phyloP scores from a whole-genome alignment of 1,284 basidiomycete genomes.

The Polyporus tsugae region DNA sequence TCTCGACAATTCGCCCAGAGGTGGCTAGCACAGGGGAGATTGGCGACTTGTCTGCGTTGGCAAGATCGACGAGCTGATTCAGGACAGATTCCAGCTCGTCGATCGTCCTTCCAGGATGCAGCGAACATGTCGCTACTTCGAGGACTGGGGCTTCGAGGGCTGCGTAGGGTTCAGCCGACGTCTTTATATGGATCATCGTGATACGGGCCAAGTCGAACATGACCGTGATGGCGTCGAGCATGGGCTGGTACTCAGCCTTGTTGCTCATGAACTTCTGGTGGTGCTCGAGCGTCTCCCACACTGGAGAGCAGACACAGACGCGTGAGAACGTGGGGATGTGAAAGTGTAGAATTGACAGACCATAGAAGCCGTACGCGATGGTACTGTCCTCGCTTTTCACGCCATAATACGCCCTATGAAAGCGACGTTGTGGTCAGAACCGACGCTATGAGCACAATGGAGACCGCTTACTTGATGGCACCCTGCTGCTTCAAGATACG shows the following conservation, averaged over 20 bases:
- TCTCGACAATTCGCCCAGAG: conserved; percentile 5
- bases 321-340: neutral
- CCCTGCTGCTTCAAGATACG: conserved; percentile 33
- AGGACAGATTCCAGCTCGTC: conserved; percentile 3
- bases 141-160: conserved; percentile 32
- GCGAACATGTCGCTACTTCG: conserved; percentile 31
- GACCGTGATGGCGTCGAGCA: conserved; percentile 13
- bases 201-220: conserved; percentile 18
- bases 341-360: conserved; percentile 12
- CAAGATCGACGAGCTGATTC: neutral
- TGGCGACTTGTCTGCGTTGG: conserved; percentile 7
- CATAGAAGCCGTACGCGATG: conserved; percentile 30
- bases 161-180: conserved; percentile 30
- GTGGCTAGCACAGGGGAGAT: conserved; percentile 5
- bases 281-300: conserved; percentile 24
- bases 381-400: conserved; percentile 33
- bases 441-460: neutral
- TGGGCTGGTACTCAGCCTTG: conserved; percentile 25
- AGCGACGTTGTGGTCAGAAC: neutral
- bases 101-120: conserved; percentile 18
- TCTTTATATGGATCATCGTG: conserved; percentile 32
- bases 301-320: neutral
- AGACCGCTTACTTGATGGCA: conserved; percentile 28
- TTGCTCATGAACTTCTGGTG: conserved; percentile 32
- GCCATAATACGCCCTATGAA: conserved; percentile 32